Percentiles rank a stretch among this genome's conserved stretches.
phyloP scores from a whole-genome alignment of 176 grass and related monocot species.

The Raddia guianensis region DNA sequence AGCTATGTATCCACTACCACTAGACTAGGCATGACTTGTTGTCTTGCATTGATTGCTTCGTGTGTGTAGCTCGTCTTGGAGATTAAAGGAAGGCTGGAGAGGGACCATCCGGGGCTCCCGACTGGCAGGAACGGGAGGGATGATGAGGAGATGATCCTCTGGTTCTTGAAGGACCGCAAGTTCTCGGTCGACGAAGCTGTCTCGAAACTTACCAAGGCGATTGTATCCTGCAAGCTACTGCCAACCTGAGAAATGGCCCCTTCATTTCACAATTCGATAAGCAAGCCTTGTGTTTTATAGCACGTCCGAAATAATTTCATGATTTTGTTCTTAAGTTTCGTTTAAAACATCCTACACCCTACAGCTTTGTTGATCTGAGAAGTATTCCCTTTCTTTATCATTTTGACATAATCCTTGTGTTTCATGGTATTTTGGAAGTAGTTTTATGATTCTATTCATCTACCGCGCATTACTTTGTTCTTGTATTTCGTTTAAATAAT shows the following conservation, averaged over 20 bases:
- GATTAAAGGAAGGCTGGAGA: slow-evolving; percentile 70
- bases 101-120: slow-evolving; percentile 64
- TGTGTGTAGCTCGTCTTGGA: slow-evolving; percentile 71
- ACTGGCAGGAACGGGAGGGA: slow-evolving; percentile 74
- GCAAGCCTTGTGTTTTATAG: neutral
- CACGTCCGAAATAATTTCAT: neutral
- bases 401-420: neutral
- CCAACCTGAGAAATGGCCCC: neutral
- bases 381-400: neutral
- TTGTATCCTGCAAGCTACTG: slow-evolving; percentile 61
- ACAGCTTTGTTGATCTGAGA: neutral
- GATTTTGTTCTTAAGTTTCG: neutral
- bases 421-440: neutral
- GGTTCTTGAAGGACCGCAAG: slow-evolving; percentile 89
- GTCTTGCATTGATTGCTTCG: neutral
- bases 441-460: neutral
- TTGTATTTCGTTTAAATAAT: neutral
- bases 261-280: neutral
- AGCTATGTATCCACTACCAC: neutral
- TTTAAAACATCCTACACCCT: neutral
- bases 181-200: slow-evolving; percentile 70
- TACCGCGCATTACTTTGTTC: too few relatives aligned
- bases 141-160: slow-evolving; percentile 90
- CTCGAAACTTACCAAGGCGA: slow-evolving; percentile 71
- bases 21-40: neutral